Evolutionary conservation across 2,329 filamentous ascomycete species (phyloP), one percentile per base, ranked within the genome.

Genomic region (Cytospora piceae): DNA sequence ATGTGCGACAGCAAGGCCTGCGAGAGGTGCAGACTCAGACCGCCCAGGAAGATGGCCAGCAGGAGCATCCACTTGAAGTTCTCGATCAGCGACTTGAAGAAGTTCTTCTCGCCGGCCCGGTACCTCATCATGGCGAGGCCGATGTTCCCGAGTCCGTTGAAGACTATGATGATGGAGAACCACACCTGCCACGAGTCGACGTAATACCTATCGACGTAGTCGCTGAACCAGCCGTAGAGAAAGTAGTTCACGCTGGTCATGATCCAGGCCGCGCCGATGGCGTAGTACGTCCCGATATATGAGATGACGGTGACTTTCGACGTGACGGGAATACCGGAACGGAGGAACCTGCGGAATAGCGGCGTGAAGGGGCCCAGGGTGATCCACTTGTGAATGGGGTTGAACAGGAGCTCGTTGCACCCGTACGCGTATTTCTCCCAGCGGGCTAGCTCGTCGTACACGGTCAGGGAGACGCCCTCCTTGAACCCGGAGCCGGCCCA

Each of bases 351-450:
- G 67, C 88, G 84, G 84, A 94, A 94, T 5, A 94, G 84, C 27
- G 89, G 88, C 4, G 92, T 94, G 74, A 94, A 91, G 32, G 92
- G 92, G 0, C 92, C 92, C 20, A 83, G 85, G 74, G 83, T 87
- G 54, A 87, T 76, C 92, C 92, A 94, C 71, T 87, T 87, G 67
- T 85, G 84, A 67, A 94, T 81, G 3, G 91, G 92, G 73, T 94
- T 85, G 80, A 95, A 94, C 65, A 94, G 82, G 65, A 94, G 82
- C 79, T 94, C 91, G 75, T 91, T 92, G 78, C 92, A 94, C 46
- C 91, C 91, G 72, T 93, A 94, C 3, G 91, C 92, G 74, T 93
- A 93, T 77, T 94, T 94, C 74, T 94, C 91, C 91, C 92, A 94
- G 65, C 91, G 89, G 2, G 90, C 89, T 67, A 94, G 82, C 76